Base-by-base conservation (phyloP, 495 filamentous ascomycete genomes). In the Poronia punctata region DNA sequence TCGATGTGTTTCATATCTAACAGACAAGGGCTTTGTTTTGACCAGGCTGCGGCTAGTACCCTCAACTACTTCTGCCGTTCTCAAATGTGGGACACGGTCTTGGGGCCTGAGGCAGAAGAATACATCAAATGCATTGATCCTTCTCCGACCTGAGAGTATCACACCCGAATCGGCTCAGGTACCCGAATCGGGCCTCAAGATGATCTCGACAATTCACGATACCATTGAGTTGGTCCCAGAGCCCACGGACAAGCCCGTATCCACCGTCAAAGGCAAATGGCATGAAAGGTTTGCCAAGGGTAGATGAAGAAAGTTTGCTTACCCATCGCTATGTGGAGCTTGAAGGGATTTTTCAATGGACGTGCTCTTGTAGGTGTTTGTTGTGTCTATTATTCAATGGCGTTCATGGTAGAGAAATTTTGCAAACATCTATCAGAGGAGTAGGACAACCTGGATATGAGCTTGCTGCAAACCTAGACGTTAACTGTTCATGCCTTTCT, bases 41-140 rank as follows among this genome's bases (percentile, higher is more conserved):
- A 20, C 20, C 29, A 92, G 86, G 18, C 61, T 93, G 29, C 72
- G 73, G 31, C 66, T 93, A 38, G 83, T 85, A 57, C 80, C 72
- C 20, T 65, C 68, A 19, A 59, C 65, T 3, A 71, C 79, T 46
- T 79, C 81, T 43, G 83, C 84, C 28, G 76, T 92, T 39, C 71
- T 96, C 45, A 87, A 79, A 57, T 83, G 82, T 3, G 59, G 74
- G 2, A 64, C 68, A 11, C 70, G 78, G 55, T 89, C 82, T 14
- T 96, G 82, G 68, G 78, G 78, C 21, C 70, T 95, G 35, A 85
- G 85, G 14, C 87, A 95, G 60, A 88, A 95, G 46, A 87, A 90
- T 54, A 90, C 88, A 0, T 95, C 88, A 11, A 96, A 96, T 56
- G 82, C 83, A 5, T 64, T 95, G 24, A 83, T 86, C 59, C 56